Conservation (phyloP, 129 eudicot species). For the Tagetes erecta region DNA sequence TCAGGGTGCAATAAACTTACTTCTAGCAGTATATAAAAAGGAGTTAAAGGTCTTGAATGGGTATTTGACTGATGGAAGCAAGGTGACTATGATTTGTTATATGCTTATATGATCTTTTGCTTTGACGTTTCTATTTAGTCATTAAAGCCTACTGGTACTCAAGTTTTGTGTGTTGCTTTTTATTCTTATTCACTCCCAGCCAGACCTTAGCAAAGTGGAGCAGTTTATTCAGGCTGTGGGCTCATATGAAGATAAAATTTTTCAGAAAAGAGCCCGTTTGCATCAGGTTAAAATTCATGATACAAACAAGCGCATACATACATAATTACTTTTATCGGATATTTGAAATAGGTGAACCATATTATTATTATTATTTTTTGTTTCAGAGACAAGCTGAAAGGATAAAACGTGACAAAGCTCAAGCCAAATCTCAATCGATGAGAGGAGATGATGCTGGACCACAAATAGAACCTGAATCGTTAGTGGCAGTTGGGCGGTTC, state of each 20-base stretch:
- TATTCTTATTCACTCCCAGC: slow-evolving; percentile 51
- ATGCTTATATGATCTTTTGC: background rate
- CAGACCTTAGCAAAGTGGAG: slow-evolving; percentile 78
- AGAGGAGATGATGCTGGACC: slow-evolving; percentile 93
- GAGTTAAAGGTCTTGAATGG: slow-evolving; percentile 76
- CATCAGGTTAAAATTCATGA: slow-evolving; percentile 58
- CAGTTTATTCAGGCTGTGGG: slow-evolving; percentile 96
- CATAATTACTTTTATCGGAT: background rate
- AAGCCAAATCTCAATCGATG: slow-evolving; percentile 51
- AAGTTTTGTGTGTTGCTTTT: slow-evolving; percentile 18
- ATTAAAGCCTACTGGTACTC: slow-evolving; percentile 11
- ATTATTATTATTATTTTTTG: background rate
- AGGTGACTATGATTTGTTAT: slow-evolving; percentile 45
- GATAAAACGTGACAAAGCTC: slow-evolving; percentile 80
- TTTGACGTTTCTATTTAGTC: background rate
- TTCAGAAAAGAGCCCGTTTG: slow-evolving; percentile 79
- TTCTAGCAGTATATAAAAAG: slow-evolving; percentile 88
- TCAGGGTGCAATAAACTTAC: slow-evolving; percentile 94
- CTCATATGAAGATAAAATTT: slow-evolving; percentile 79
- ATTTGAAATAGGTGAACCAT: background rate
- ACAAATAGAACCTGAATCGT: slow-evolving; percentile 59
- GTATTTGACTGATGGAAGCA: slow-evolving; percentile 86
- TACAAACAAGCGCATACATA: background rate
- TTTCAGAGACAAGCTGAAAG: slow-evolving; percentile 90
- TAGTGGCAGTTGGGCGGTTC: slow-evolving; percentile 88